Evolutionary conservation across 441 rosid genomes (phyloP), one percentile per base, ranked within the genome.

Genomic region (Jatropha podagrica): DNA sequence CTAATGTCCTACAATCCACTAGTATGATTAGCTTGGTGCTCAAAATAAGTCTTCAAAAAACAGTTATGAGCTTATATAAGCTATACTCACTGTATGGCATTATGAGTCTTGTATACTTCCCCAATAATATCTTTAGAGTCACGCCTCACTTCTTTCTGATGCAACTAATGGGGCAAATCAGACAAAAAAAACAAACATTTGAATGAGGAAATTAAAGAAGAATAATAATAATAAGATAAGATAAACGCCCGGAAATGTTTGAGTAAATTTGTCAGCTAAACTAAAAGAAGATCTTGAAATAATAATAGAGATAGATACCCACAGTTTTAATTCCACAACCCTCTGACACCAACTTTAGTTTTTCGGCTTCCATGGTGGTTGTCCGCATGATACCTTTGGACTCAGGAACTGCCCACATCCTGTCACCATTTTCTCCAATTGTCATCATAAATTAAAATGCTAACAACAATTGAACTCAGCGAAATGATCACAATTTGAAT

Each of bases 391-490:
- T 78, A 65, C 87, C 88, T 83, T 85, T 87, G 75, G 92, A 70
- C 81, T 91, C 95, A 15, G 97, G 93, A 76, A 86, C 86, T 38
- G 73, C 66, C 92, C 92, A 89, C 86, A 89, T 87, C 89, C 99
- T 95, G 86, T 55, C 40, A 79, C 62, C 70, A 81, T 32, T 64
- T 49, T 48, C 63, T 51, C 69, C 37, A 37, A 60, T 77, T 68
- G 58, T 64, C 64, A 74, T 63, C 48, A 52, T 40, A 69, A 70
- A 58, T 71, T 49, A 38, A 55, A 42, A 4, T 38, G 65, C 74
- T 67, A 78, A 67, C 38, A 58, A 73, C 37, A 70, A 40, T 41
- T 44, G 23, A 18, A 18, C 52, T 51, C 55, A 32, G 37, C 17
- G 61, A 76, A 51, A 76, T 49, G 32, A 48, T 0, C 13, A 76